phyloP scores from a whole-genome alignment of 352 stramenopile species.

The Phytopythium montanum region DNA sequence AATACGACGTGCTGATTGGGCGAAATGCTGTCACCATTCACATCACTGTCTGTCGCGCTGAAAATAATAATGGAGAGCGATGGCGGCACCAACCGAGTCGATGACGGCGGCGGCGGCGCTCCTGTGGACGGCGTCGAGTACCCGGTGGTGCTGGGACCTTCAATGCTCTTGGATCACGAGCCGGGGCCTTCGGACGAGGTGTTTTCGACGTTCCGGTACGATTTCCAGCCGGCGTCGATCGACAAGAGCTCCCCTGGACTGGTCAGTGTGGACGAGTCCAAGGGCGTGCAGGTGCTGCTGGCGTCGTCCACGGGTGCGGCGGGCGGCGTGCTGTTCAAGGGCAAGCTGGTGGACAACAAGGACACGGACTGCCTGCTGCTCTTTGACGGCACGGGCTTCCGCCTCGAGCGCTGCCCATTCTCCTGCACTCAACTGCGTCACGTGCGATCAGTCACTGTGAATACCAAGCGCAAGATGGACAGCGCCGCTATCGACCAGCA shows the following conservation, averaged over 20 bases:
- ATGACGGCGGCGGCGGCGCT: neutral
- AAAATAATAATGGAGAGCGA: neutral
- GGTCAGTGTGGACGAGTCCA: slow-evolving; percentile 60
- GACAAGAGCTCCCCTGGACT: slow-evolving; percentile 61
- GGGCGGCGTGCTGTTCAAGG: slow-evolving; percentile 75
- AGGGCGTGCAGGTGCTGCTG: slow-evolving; percentile 60
- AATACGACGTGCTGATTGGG: neutral
- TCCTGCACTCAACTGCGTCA: slow-evolving; percentile 73
- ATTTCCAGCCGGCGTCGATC: slow-evolving; percentile 81
- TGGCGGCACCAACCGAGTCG: no score
- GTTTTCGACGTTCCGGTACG: slow-evolving; percentile 68
- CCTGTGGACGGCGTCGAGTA: slow-evolving; percentile 56
- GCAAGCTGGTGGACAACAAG: slow-evolving; percentile 74
- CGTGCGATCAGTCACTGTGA: slow-evolving; percentile 38
- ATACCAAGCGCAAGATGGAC: slow-evolving; percentile 7
- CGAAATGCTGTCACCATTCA: neutral
- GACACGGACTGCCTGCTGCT: slow-evolving; percentile 80
- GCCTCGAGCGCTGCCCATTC: slow-evolving; percentile 63
- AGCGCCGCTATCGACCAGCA: neutral
- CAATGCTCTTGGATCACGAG: slow-evolving; percentile 21
- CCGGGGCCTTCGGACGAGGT: slow-evolving; percentile 23
- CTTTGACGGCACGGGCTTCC: slow-evolving; percentile 68
- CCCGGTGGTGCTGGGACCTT: slow-evolving; percentile 43
- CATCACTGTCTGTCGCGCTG: neutral
- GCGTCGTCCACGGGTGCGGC: slow-evolving; percentile 42